A percentile compares a stretch with the other conserved stretches of the same genome.
Conservation (phyloP, 2,329 filamentous ascomycete species). For the Penicillium frequentans region DNA sequence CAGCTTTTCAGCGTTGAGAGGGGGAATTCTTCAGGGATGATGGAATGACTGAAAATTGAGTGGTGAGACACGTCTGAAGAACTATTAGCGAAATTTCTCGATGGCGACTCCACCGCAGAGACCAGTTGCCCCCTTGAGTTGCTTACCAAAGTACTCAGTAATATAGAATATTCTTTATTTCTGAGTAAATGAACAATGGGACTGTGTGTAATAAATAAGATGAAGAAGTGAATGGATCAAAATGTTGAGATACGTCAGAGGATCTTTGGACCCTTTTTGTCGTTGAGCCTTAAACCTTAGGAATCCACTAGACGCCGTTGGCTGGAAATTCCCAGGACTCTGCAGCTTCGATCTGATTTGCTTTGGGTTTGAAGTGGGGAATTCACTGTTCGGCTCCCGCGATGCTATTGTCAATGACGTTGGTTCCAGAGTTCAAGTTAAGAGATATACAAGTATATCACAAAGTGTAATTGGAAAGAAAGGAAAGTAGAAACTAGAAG, state of each 20-base stretch:
- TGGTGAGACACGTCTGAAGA: conserved; percentile 6
- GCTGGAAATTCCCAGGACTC: neutral
- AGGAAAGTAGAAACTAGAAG: no score
- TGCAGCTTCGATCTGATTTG: neutral
- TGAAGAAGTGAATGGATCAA: neutral
- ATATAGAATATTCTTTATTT: neutral
- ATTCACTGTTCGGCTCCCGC: neutral
- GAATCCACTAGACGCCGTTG: conserved; percentile 4
- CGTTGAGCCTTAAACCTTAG: neutral
- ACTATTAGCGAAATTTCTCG: conserved; percentile 5
- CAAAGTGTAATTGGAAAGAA: no score
- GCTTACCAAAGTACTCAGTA: no score
- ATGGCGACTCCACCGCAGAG: neutral
- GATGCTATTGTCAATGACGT: neutral
- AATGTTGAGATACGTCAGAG: conserved; percentile 15
- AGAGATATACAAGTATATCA: neutral
- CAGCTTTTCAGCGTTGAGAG: neutral
- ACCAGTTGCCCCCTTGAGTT: neutral
- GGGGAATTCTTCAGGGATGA: neutral
- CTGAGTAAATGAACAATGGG: neutral
- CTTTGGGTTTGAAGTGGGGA: neutral
- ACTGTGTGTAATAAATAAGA: neutral
- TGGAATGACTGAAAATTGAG: conserved; percentile 1
- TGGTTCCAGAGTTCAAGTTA: neutral
- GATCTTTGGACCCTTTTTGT: neutral